These are phyloP conservation scores for Metschnikowia gelsemii DNA, from an alignment of 805 yeast species.

Conservation along the genomic window DNA sequence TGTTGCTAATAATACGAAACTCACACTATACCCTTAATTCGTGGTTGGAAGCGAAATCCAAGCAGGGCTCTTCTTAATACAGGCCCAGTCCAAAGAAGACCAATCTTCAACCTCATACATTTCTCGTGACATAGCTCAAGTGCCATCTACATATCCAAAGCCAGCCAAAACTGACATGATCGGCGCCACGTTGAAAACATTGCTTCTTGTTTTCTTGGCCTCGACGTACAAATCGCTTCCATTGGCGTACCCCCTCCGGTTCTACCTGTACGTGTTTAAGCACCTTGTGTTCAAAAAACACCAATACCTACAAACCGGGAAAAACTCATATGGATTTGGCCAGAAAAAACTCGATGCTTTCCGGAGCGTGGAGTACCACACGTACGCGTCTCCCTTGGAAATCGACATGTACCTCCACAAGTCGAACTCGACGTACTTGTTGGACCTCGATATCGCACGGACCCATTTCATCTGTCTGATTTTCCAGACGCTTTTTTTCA, in stretches of 20 bases:
- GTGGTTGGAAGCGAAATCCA: too few relatives aligned
- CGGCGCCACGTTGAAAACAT: constrained; percentile 6
- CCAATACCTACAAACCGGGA: constrained; percentile 22
- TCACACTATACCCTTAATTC: too few relatives aligned
- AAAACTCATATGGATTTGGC: constrained; percentile 36
- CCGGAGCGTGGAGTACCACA: constrained; percentile 39
- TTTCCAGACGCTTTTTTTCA: constrained; percentile 55
- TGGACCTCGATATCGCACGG: constrained; percentile 79
- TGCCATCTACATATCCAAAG: too few relatives aligned
- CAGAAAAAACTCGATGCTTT: constrained; percentile 36
- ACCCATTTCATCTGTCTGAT: constrained; percentile 56
- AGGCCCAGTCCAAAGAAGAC: too few relatives aligned
- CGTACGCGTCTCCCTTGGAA: constrained; percentile 74
- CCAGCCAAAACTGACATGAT: constrained; percentile 1
- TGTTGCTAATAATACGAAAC: too few relatives aligned
- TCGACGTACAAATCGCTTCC: constrained; percentile 67
- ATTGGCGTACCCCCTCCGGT: constrained; percentile 60
- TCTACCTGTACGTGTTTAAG: constrained; percentile 48
- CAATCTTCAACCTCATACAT: too few relatives aligned
- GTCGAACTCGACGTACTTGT: constrained; percentile 80
- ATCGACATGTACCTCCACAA: constrained; percentile 87
- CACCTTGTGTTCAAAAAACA: constrained; percentile 40
- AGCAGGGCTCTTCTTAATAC: too few relatives aligned
- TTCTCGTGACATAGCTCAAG: too few relatives aligned
- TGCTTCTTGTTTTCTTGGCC: constrained; percentile 25